These are phyloP conservation scores for Plantago elongata DNA, from an alignment of 257 asterid species.

Conservation along the genomic window DNA sequence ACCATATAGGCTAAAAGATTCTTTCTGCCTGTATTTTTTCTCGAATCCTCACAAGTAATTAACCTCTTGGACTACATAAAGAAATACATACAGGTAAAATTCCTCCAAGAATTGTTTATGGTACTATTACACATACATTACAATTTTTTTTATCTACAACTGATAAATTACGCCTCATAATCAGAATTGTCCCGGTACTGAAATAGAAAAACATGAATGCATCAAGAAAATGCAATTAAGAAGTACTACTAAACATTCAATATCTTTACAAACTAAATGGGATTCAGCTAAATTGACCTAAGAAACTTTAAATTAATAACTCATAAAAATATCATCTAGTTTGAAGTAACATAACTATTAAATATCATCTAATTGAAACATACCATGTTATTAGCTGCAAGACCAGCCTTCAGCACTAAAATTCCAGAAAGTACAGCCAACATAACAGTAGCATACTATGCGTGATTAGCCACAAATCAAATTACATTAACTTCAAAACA, in stretches of 20 bases:
- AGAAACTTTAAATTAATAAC: slow-evolving; percentile 17
- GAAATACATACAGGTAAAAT: too few relatives aligned
- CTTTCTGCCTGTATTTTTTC: too few relatives aligned
- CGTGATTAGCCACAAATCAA: not conserved
- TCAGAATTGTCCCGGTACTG: too few relatives aligned
- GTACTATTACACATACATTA: too few relatives aligned
- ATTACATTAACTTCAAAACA: slow-evolving; percentile 16
- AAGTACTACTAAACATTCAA: slow-evolving; percentile 9
- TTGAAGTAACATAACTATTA: slow-evolving; percentile 12
- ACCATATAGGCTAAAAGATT: too few relatives aligned
- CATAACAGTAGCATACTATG: not conserved
- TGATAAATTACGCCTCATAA: too few relatives aligned
- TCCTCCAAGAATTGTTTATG: too few relatives aligned
- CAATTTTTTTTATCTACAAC: too few relatives aligned
- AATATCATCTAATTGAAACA: slow-evolving; percentile 15
- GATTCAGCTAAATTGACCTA: not conserved
- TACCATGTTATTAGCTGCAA: slow-evolving; percentile 20
- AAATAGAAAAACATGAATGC: not conserved
- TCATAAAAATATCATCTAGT: slow-evolving; percentile 11
- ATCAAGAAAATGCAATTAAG: not conserved
- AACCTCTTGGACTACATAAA: too few relatives aligned
- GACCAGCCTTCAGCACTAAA: slow-evolving; percentile 2
- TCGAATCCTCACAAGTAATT: too few relatives aligned
- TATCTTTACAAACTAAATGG: slow-evolving; percentile 1
- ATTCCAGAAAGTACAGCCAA: slow-evolving; percentile 1